These are phyloP conservation scores for Xylaria nigripes DNA, from an alignment of 495 filamentous ascomycete species.

Conservation along the genomic window DNA sequence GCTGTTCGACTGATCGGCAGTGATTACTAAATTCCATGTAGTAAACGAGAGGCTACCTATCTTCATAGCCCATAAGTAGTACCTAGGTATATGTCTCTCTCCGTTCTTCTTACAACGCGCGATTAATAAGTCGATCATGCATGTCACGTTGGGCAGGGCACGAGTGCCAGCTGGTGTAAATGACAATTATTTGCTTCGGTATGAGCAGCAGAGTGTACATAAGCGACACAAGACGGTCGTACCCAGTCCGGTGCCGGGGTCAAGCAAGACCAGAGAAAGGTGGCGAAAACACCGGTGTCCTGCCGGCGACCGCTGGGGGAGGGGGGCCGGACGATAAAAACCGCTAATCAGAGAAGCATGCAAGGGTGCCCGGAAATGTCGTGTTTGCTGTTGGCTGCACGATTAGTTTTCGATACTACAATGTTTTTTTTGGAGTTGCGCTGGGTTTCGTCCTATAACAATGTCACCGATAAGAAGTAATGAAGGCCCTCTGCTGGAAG, in stretches of 20 bases:
- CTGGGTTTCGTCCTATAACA: neutral
- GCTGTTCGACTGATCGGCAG: constrained; percentile 5
- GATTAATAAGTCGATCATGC: neutral
- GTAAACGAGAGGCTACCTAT: too few species aligned
- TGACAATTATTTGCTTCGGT: constrained; percentile 2
- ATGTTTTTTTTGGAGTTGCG: neutral
- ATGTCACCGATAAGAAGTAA: neutral
- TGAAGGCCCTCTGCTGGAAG: too few species aligned
- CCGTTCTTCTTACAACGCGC: neutral
- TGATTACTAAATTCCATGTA: constrained; percentile 13
- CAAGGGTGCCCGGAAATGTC: constrained; percentile 5
- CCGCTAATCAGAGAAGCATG: neutral
- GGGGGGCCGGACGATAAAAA: neutral
- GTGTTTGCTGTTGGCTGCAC: constrained; percentile 10
- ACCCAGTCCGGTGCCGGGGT: constrained; percentile 3
- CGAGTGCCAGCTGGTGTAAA: neutral
- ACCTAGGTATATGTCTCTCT: neutral
- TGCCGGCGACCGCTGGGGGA: constrained; percentile 6
- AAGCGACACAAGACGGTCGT: neutral
- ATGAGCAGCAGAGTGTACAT: too few species aligned
- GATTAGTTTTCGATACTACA: neutral
- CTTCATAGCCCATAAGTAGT: too few species aligned
- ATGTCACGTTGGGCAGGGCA: constrained; percentile 3
- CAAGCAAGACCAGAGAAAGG: neutral
- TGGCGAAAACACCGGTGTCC: constrained; percentile 4